These are phyloP conservation scores for Cyclotella distinguenda DNA, from an alignment of 108 stramenopile genomes.

Conservation along the genomic window DNA sequence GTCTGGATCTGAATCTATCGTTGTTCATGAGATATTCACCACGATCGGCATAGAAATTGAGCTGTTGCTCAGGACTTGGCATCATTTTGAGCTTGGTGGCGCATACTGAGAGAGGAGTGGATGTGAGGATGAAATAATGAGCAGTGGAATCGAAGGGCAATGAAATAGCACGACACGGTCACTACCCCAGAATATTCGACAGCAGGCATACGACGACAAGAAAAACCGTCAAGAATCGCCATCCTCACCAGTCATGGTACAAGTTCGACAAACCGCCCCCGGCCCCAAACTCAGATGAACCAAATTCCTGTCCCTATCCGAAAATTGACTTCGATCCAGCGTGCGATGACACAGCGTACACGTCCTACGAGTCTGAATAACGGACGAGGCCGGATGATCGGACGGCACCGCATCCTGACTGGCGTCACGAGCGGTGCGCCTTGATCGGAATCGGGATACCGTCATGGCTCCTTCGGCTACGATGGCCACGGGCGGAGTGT, in stretches of 20 bases:
- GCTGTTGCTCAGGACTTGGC: slow-evolving; percentile 16
- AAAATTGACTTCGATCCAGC: slow-evolving; percentile 33
- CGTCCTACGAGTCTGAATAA: slow-evolving; percentile 29
- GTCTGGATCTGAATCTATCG: too few relatives aligned
- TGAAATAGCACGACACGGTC: background rate
- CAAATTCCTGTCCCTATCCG: slow-evolving; percentile 24
- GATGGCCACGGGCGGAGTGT: too few relatives aligned
- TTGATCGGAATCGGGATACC: background rate
- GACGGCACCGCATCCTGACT: slow-evolving; percentile 3
- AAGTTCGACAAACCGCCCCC: slow-evolving; percentile 41
- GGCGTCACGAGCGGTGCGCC: background rate
- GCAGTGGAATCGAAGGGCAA: background rate
- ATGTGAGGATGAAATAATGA: background rate
- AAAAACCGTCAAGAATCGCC: too few relatives aligned
- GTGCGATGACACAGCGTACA: slow-evolving; percentile 44
- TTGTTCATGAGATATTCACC: slow-evolving; percentile 8
- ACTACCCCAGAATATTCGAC: background rate
- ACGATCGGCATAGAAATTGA: background rate
- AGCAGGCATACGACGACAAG: too few relatives aligned
- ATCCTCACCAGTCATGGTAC: slow-evolving; percentile 37
- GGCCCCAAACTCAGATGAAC: slow-evolving; percentile 17
- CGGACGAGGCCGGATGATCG: slow-evolving; percentile 34
- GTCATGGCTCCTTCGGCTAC: too few relatives aligned
- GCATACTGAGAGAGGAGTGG: background rate
- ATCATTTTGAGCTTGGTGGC: slow-evolving; percentile 25